phyloP scores from a whole-genome alignment of 1,284 basidiomycete species.

The Heterobasidion annosum region DNA sequence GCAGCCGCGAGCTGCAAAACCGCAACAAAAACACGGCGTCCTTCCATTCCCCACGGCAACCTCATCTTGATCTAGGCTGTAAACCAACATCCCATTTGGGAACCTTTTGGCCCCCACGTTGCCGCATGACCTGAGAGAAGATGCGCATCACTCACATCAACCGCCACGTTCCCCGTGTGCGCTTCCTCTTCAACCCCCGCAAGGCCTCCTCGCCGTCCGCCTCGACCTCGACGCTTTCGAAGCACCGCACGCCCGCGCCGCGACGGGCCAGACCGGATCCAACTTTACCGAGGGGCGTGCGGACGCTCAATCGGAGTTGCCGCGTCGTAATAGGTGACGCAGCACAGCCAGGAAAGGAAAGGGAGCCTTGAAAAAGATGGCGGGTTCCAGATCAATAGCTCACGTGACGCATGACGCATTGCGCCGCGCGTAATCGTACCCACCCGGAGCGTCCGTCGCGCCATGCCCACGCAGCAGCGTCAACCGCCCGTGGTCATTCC shows the following conservation, averaged over 20 bases:
- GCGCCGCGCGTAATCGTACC: neutral
- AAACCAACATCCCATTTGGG: neutral
- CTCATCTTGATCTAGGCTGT: conserved; percentile 1
- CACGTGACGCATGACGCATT: neutral
- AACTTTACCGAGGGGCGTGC: neutral
- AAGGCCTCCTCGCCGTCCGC: neutral
- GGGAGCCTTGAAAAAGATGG: neutral
- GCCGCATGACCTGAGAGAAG: neutral
- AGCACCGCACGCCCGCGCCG: too few species aligned
- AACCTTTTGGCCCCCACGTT: neutral
- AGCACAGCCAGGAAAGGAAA: neutral
- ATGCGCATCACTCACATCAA: neutral
- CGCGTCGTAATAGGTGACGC: neutral
- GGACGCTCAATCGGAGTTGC: neutral
- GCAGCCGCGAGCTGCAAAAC: neutral
- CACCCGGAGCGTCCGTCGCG: neutral
- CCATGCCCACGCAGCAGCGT: too few species aligned
- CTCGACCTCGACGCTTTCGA: neutral
- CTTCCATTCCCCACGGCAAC: conserved; percentile 6
- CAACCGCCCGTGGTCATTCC: too few species aligned
- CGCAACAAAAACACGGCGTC: neutral
- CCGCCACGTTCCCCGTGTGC: neutral
- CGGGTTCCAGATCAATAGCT: neutral
- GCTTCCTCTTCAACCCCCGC: neutral
- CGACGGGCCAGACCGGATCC: neutral